Base-by-base conservation (phyloP, 345 rosid genomes). In the Bruguiera parviflora region DNA sequence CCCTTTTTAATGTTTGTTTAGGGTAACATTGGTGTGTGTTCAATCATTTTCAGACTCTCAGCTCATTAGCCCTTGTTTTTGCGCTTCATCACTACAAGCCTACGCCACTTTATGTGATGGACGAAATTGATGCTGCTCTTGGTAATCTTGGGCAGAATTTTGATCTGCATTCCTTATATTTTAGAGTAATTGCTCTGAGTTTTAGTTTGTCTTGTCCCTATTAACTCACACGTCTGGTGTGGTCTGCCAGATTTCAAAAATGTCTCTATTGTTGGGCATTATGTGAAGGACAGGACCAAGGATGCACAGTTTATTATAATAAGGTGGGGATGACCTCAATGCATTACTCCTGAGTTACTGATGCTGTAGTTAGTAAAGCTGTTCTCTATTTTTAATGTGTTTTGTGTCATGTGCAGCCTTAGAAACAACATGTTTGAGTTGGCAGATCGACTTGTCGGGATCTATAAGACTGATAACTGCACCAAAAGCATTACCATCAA, bases 41-140 rank as follows among this genome's bases (percentile, higher is more conserved):
- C 37, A 10, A 57, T 58, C 2, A 43, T 64, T 64, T 77, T 72
- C 91, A 95, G 98, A 95, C 99, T 65, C 97, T 95, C 75, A 89
- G 97, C 81, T 95, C 99, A 43, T 74, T 95, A 67, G 98, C 99
- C 71, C 94, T 95, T 33, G 96, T 92, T 66, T 95, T 95, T 75
- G 99, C 98, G 33, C 98, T 95, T 67, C 99, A 95, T 83, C 99
- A 92, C 81, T 95, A 92, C 90, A 95, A 95, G 87, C 97, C 99
- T 29, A 95, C 98, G 1, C 99, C 99, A 0, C 96, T 95, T 22
- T 95, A 95, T 72, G 99, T 92, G 32, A 95, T 95, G 97, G 99
- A 90, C 53, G 99, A 92, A 81, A 95, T 92, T 6, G 99, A 95
- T 47, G 98, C 99, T 33, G 98, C 99, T 66, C 84, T 95, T 7